phyloP scores from a whole-genome alignment of 1,139 yeast genomes.

The Hemisphaericaspora subhashii region DNA sequence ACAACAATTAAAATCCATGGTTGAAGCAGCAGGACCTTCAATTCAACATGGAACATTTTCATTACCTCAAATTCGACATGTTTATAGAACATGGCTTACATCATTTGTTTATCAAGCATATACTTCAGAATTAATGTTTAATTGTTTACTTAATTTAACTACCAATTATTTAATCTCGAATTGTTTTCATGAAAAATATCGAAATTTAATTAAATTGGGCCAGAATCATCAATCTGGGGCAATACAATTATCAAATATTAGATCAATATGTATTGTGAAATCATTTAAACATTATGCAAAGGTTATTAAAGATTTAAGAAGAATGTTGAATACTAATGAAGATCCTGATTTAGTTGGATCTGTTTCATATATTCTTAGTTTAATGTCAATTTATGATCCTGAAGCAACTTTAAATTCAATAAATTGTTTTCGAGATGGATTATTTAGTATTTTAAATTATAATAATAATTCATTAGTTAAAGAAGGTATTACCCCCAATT shows the following conservation, averaged over 20 bases:
- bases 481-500: conserved; percentile 17
- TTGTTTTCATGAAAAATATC: conserved; percentile 23
- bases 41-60: conserved; percentile 30
- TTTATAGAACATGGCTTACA: conserved; percentile 37
- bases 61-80: conserved; percentile 29
- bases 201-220: conserved; percentile 4
- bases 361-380: conserved; percentile 40
- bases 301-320: conserved; percentile 37
- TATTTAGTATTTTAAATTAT: conserved; percentile 38
- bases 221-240: conserved; percentile 4
- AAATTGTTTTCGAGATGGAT: conserved; percentile 44
- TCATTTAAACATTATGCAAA: conserved; percentile 39
- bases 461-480: conserved; percentile 26
- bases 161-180: conserved; percentile 42
- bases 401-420: conserved; percentile 43
- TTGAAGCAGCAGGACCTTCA: conserved; percentile 17
- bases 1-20: conserved; percentile 12
- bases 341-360: conserved; percentile 38
- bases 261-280: conserved; percentile 7
- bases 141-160: conserved; percentile 40
- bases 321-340: conserved; percentile 27
- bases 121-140: conserved; percentile 31
- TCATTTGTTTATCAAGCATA: conserved; percentile 32
- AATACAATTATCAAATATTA: conserved; percentile 4
- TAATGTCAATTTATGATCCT: conserved; percentile 48